Evolutionary conservation across 345 rosid species (phyloP), one percentile per base, ranked within the genome.

Genomic region (Linum trigynum): DNA sequence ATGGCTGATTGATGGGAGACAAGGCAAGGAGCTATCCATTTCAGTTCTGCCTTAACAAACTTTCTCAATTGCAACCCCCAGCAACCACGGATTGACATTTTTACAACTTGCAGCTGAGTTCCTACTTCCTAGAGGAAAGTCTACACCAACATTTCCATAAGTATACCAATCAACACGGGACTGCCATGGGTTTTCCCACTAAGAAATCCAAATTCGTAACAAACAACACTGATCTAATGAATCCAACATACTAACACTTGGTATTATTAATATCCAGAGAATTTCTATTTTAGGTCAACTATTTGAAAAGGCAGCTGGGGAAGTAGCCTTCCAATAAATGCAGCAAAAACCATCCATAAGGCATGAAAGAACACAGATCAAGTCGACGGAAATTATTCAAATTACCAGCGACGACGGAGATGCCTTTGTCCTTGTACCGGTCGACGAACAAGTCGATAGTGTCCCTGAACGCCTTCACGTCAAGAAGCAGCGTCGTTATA

Each of bases 401-500:
- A 71, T 57, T 74, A 89, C 96, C 96, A 57, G 92, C 92, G 78
- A 89, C 90, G 65, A 89, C 96, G 48, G 90, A 81, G 41, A 89
- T 86, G 64, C 66, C 76, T 69, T 80, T 76, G 38, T 72, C 90
- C 51, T 66, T 78, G 83, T 89, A 89, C 69, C 92, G 80, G 67
- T 89, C 96, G 56, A 86, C 96, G 76, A 89, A 89, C 87, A 86
- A 71, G 82, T 85, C 85, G 64, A 89, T 78, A n/a, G 92, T 85
- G 66, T 89, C 92, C 71, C 62, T 81, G 67, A 89, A 89, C 62
- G 92, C 96, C 72, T 75, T 81, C 3, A 75, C 70, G 66, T 89
- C 92, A 1, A 86, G 86, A 70, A 89, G 89, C 71, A 89, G 80
- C 37, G 96, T 89, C 1, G 96, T 89, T 79, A 86, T 86, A 73